These are phyloP conservation scores for Rhizopogon roseolus DNA, from an alignment of 768 basidiomycete species.

Conservation along the genomic window DNA sequence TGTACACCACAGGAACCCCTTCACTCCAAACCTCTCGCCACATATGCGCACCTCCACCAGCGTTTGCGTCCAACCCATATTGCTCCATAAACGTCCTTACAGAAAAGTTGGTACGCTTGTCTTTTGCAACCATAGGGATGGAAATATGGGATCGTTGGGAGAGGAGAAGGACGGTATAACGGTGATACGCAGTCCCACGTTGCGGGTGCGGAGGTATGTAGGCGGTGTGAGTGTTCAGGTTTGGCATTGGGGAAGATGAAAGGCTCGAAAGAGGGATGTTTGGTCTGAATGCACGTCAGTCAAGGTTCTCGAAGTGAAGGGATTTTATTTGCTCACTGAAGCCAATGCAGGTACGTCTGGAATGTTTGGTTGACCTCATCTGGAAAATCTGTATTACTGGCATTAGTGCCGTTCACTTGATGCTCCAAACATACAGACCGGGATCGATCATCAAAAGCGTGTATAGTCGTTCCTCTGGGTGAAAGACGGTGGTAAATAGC, in stretches of 20 bases:
- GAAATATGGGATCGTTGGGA: slow-evolving; percentile 52
- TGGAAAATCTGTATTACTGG: slow-evolving; percentile 66
- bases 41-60: slow-evolving; percentile 77
- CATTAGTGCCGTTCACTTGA: neutral
- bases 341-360: slow-evolving; percentile 78
- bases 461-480: slow-evolving; percentile 74
- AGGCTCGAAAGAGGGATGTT: slow-evolving; percentile 74
- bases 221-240: slow-evolving; percentile 52
- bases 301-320: slow-evolving; percentile 9
- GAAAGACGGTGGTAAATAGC: slow-evolving; percentile 74
- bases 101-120: slow-evolving; percentile 56
- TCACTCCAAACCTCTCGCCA: slow-evolving; percentile 77
- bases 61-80: slow-evolving; percentile 47
- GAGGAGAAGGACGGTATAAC: slow-evolving; percentile 75
- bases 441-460: slow-evolving; percentile 88
- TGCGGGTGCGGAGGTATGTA: slow-evolving; percentile 94
- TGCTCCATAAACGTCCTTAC: slow-evolving; percentile 56
- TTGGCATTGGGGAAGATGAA: slow-evolving; percentile 33
- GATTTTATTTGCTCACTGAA: slow-evolving; percentile 50
- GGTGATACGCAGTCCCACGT: slow-evolving; percentile 84
- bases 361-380: slow-evolving; percentile 59
- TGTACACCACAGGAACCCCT: slow-evolving; percentile 61
- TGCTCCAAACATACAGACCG: slow-evolving; percentile 44
- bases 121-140: slow-evolving; percentile 41
- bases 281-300: slow-evolving; percentile 42